Evolutionary conservation across 352 stramenopile species (phyloP).

Genomic region (Phytophthora ohioensis): DNA sequence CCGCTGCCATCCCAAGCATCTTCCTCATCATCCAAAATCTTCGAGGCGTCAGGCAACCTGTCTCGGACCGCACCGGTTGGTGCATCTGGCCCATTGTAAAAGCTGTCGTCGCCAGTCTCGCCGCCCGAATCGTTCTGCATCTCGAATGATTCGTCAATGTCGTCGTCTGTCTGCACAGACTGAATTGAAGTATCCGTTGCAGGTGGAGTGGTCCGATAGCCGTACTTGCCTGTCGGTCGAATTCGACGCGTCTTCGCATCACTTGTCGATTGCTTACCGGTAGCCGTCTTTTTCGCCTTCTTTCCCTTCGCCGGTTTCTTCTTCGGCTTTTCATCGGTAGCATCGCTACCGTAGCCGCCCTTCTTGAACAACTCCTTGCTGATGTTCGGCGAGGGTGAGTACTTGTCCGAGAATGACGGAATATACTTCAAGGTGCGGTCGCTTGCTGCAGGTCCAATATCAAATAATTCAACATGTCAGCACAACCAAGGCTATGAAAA

Average conservation of each 20-base stretch:
- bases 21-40: conserved; percentile 40
- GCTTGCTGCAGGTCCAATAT: conserved; percentile 49
- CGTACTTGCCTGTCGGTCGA: conserved; percentile 51
- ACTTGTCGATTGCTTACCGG: conserved; percentile 22
- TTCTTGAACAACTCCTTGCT: conserved; percentile 68
- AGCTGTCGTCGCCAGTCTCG: conserved; percentile 67
- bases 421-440: conserved; percentile 69
- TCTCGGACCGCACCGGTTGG: conserved; percentile 49
- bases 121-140: conserved; percentile 51
- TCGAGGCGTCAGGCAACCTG: conserved; percentile 57
- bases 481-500: neutral
- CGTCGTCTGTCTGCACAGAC: conserved; percentile 60
- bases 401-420: conserved; percentile 62
- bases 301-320: conserved; percentile 43
- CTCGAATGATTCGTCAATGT: conserved; percentile 69
- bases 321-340: conserved; percentile 34
- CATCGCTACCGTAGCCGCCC: conserved; percentile 38
- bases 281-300: conserved; percentile 40
- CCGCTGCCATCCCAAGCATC: conserved; percentile 50
- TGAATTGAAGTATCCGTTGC: conserved; percentile 55
- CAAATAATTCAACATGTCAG: conserved; percentile 18
- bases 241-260: conserved; percentile 40
- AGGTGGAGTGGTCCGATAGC: conserved; percentile 56
- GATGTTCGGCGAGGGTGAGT: conserved; percentile 58
- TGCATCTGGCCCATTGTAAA: conserved; percentile 48